phyloP scores from a whole-genome alignment of 2,329 filamentous ascomycete genomes.

The Ophiostoma tasmaniense region DNA sequence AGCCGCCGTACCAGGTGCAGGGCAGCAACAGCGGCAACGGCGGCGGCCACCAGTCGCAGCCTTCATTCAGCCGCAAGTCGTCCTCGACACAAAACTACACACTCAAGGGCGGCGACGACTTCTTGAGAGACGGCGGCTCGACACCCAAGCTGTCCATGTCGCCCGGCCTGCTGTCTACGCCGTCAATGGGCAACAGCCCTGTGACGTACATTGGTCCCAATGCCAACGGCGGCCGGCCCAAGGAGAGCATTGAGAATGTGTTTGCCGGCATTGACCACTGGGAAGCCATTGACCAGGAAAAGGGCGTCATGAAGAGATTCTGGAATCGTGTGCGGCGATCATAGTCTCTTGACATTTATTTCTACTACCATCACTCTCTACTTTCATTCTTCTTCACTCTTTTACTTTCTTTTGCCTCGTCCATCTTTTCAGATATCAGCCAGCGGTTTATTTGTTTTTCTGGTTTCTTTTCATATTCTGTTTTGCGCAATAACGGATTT shows the following conservation, averaged over 20 bases:
- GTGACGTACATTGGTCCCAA: neutral
- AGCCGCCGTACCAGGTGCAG: constrained; percentile 27
- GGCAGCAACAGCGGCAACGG: neutral
- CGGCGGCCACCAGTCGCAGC: constrained; percentile 15
- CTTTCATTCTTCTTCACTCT: neutral
- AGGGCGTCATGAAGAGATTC: constrained; percentile 51
- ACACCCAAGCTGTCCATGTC: constrained; percentile 1
- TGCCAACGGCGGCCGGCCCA: constrained; percentile 27
- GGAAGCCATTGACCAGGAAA: constrained; percentile 37
- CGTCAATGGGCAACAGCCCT: neutral
- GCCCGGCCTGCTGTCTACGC: neutral
- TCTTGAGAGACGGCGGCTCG: neutral
- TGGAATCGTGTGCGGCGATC: constrained; percentile 53
- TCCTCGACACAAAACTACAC: constrained; percentile 15
- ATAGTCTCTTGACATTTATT: constrained; percentile 14
- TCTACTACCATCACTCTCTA: neutral
- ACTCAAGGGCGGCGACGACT: constrained; percentile 23
- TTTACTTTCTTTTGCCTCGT: neutral
- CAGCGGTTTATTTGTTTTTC: constrained; percentile 8
- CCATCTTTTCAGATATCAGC: constrained; percentile 8
- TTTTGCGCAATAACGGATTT: neutral
- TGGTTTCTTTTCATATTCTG: neutral
- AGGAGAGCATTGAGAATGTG: constrained; percentile 47
- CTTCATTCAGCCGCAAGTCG: constrained; percentile 20
- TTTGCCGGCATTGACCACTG: constrained; percentile 47